These are phyloP conservation scores for Bacidia rubella DNA, from an alignment of 495 filamentous ascomycete genomes.

Conservation along the genomic window DNA sequence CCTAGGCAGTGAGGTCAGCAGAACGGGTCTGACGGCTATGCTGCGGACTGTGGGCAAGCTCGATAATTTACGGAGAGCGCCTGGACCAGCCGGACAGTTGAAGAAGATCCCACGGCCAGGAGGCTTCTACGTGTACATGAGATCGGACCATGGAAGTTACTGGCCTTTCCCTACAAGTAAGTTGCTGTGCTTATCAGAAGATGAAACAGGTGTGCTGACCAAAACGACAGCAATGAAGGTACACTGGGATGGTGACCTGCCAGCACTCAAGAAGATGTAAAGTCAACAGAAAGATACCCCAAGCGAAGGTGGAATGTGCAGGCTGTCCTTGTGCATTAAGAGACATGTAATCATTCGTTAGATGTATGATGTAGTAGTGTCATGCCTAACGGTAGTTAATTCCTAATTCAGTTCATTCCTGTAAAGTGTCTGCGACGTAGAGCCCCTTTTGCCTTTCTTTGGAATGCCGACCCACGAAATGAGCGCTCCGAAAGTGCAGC, in stretches of 20 bases:
- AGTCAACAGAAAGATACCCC: not conserved
- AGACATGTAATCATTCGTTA: too few species aligned
- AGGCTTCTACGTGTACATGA: constrained; percentile 55
- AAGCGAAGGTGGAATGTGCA: not conserved
- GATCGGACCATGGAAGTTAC: constrained; percentile 57
- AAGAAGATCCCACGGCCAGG: constrained; percentile 53
- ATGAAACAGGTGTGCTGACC: constrained; percentile 17
- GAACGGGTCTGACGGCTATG: constrained; percentile 54
- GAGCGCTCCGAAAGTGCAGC: too few species aligned
- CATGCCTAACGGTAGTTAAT: too few species aligned
- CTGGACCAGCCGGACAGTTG: constrained; percentile 54
- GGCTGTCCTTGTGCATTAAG: too few species aligned
- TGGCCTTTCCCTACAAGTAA: constrained; percentile 62
- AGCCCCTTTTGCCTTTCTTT: too few species aligned
- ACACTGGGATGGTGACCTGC: constrained; percentile 30
- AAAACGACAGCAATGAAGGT: constrained; percentile 28
- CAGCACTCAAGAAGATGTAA: constrained; percentile 19
- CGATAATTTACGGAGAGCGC: constrained; percentile 50
- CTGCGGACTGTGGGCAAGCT: constrained; percentile 42
- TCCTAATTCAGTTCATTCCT: too few species aligned
- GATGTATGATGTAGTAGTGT: too few species aligned
- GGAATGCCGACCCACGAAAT: too few species aligned
- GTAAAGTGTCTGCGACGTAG: too few species aligned
- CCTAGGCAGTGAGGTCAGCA: constrained; percentile 46
- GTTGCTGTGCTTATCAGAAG: too few species aligned